Base-by-base conservation (phyloP, 768 basidiomycete genomes). In the Hemileccinum rubropunctum region DNA sequence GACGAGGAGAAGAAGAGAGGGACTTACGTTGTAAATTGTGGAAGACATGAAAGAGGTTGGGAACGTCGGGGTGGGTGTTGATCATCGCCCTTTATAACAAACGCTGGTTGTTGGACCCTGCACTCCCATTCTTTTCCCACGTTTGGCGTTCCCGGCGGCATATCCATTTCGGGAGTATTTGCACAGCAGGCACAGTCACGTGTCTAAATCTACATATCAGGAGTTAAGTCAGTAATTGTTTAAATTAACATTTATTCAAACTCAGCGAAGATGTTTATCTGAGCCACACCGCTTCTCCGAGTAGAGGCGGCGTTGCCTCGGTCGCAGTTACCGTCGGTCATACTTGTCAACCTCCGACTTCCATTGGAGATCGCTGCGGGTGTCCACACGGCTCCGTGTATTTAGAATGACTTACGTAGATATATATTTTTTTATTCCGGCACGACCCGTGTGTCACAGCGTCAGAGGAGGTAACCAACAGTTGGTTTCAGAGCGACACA, bases 31-130 rank as follows among this genome's bases (percentile, higher is more conserved):
- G 64, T 69, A 69, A 50, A 69, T 69, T 54, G 68, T 71, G 57
- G 68, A 71, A 54, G 68, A 71, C 68, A 69, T 69, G 67, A 33
- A 52, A 56, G 67, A 44, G 23, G 63, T 69, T 69, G 69, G 68
- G 66, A 68, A 70, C 61, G 66, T 58, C 62, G 55, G 61, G 62
- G 55, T 66, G 64, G 65, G 59, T 64, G 66, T 70, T 68, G 66
- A 68, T 68, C 66, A 70, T 70, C 66, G 68, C 66, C 61, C 66
- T 68, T 68, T 68, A 68, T 68, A 70, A 68, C 56, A 59, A 64
- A 62, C 58, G 56, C 59, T 68, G 62, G 46, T n/a, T 32, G 56
- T 68, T 59, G 64, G 66, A 58, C 66, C 68, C 66, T 68, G 64
- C 66, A 53, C 57, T 60, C 43, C 45, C 52, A 56, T 64, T 64